Base-by-base conservation (phyloP, 768 basidiomycete species). In the Mycena metata region DNA sequence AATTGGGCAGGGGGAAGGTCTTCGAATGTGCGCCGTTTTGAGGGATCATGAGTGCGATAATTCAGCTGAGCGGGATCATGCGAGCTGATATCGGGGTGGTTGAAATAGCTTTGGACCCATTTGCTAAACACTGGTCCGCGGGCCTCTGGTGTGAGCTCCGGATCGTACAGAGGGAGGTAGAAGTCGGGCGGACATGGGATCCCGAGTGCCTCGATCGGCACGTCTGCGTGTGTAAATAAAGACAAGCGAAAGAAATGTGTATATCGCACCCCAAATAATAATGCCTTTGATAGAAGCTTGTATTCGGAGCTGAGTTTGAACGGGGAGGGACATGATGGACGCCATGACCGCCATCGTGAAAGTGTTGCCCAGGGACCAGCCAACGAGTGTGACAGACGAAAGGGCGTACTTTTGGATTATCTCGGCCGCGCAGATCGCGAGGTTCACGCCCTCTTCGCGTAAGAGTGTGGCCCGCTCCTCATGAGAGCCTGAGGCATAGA, bases 351-450 rank as follows among this genome's bases (percentile, higher is more conserved):
- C 67, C 21, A 78, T n/a, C 19, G 73, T 59, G 33, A 73, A 74
- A 8, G 69, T 36, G n/a, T 69, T 76, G 1, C 79, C 80, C 12
- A 77, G 21, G 1, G 79, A 81, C 82, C 81, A 81, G 8, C 78
- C 78, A 2, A 76, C 51, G 46, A 75, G 70, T 3, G 71, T 74
- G 9, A 77, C 57, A 0, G 60, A 59, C 0, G 79, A 76, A 21
- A 82, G 62, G 0, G 58, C 45, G 21, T 71, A 65, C 36, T 72
- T 56, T 50, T 71, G 26, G 11, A 81, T 73, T 23, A 82, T 74
- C 49, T 72, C 61, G 26, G 69, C 73, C 16, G 82, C 60, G 58
- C 77, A 78, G 10, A 66, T 63, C 17, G 75, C 72, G 9, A 81
- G 45, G 45, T 82, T 77, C 15, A 71, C 21, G 15, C 76, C 80